Evolutionary conservation across 805 yeast genomes (phyloP).

Genomic region (Candida orba): DNA sequence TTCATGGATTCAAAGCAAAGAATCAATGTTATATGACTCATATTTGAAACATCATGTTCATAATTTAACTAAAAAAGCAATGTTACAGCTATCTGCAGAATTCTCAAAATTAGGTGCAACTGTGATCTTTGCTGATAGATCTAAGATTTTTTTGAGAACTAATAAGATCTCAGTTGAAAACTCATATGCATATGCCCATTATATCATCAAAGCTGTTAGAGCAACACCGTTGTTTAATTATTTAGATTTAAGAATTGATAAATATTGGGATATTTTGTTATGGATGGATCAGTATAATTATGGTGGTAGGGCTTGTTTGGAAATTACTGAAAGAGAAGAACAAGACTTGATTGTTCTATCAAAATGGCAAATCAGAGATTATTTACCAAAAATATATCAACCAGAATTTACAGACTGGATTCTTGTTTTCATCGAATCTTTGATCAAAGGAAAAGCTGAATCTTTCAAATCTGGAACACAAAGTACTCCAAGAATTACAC

Average conservation of each 20-base stretch:
- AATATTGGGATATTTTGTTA: slow-evolving; percentile 86
- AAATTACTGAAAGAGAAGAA: slow-evolving; percentile 29
- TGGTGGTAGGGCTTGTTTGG: slow-evolving; percentile 57
- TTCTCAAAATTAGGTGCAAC: slow-evolving; percentile 72
- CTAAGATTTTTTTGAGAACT: slow-evolving; percentile 66
- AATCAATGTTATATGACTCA: slow-evolving; percentile 69
- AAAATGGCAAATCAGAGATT: slow-evolving; percentile 75
- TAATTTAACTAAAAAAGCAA: slow-evolving; percentile 74
- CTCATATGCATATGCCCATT: slow-evolving; percentile 87
- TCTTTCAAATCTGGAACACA: slow-evolving; percentile 25
- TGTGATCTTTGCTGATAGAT: slow-evolving; percentile 74
- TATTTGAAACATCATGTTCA: slow-evolving; percentile 81
- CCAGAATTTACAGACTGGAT: slow-evolving; percentile 88
- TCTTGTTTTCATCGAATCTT: slow-evolving; percentile 61
- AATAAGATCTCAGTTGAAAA: slow-evolving; percentile 72
- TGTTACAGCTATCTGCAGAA: slow-evolving; percentile 74
- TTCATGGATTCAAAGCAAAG: slow-evolving; percentile 77
- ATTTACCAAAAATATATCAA: slow-evolving; percentile 67
- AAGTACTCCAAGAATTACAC: slow-evolving; percentile 58
- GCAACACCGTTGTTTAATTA: slow-evolving; percentile 77
- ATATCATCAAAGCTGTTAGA: slow-evolving; percentile 68
- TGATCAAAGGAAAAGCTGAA: slow-evolving; percentile 46
- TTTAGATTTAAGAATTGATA: slow-evolving; percentile 63
- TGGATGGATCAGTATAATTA: slow-evolving; percentile 94
- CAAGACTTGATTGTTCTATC: slow-evolving; percentile 38